Conservation (phyloP, 768 basidiomycete species). For the Termitomyces sp. region DNA sequence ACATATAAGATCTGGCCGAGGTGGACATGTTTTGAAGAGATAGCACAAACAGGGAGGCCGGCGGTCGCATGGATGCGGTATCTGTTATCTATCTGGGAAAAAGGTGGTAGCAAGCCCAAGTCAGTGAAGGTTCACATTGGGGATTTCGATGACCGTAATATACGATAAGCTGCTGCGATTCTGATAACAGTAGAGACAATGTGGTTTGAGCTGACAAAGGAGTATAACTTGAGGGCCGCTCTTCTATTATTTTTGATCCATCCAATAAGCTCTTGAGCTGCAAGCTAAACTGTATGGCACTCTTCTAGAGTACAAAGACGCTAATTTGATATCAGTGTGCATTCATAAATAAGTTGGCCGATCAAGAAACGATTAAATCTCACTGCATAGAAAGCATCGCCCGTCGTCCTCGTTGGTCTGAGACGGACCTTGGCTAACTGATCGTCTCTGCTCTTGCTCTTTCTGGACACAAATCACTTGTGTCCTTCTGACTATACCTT, state of each 20-base stretch:
- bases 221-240: background rate
- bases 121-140: background rate
- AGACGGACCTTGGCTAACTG: background rate
- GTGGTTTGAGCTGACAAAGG: background rate
- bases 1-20: background rate
- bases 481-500: too few species aligned
- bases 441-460: background rate
- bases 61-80: background rate
- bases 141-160: background rate
- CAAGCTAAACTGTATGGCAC: too few species aligned
- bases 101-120: background rate
- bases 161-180: background rate
- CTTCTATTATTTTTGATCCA: background rate
- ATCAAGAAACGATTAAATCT: background rate
- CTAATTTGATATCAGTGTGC: background rate
- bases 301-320: background rate
- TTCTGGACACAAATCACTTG: background rate
- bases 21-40: background rate
- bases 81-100: background rate
- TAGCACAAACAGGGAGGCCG: background rate
- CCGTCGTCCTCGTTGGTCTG: too few species aligned
- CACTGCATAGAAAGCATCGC: too few species aligned
- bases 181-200: background rate
- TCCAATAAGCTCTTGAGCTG: background rate
- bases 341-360: background rate